Base-by-base conservation (phyloP, 306 rosid genomes). In the cucumber (Cucumis sativus) region DNA sequence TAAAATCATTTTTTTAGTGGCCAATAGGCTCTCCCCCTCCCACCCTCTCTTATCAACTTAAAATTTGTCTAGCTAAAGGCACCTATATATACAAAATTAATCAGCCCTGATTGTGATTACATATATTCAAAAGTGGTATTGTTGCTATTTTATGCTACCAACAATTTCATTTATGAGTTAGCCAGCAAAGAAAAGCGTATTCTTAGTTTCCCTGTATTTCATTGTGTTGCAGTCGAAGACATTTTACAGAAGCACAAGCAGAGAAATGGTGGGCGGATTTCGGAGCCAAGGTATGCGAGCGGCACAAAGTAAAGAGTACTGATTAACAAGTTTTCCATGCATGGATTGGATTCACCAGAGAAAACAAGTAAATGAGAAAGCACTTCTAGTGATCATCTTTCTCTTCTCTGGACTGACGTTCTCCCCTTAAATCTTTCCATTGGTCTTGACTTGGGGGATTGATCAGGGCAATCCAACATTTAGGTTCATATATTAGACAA, bases 201-300 rank as follows among this genome's bases (percentile, higher is more conserved):
- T 70, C 58, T 70, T 1, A 41, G 40, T 49, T 51, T 28, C 3
- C 14, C 30, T 71, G 37, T 8, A 8, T 71, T 23, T 15, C 45
- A 72, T 67, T 62, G 59, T 81, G 68, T 71, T 55, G 71, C 97
- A 95, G 98, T 77, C 92, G 98, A 79, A 92, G 79, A 86, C 96
- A 90, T 85, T 95, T 92, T 81, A 88, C 96, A 0, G 91, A 89
- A 89, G 91, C 86, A 66, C 80, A 87, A 83, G 97, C 98, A 23
- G 96, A 90, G 49, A 87, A 82, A 72, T 95, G 98, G 98, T 95
- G 98, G 98, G 81, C 93, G 56, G 93, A 95, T 86, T 83, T 92
- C 62, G 96, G 93, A 35, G 57, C 84, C 57, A 87, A 75, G 82
- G 84, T 92, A 54, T 88, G 90, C 57, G 93, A 92, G 79, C 90